Evolutionary conservation across 495 filamentous ascomycete species (phyloP).

Genomic region (Xanthoparmelia taractica): DNA sequence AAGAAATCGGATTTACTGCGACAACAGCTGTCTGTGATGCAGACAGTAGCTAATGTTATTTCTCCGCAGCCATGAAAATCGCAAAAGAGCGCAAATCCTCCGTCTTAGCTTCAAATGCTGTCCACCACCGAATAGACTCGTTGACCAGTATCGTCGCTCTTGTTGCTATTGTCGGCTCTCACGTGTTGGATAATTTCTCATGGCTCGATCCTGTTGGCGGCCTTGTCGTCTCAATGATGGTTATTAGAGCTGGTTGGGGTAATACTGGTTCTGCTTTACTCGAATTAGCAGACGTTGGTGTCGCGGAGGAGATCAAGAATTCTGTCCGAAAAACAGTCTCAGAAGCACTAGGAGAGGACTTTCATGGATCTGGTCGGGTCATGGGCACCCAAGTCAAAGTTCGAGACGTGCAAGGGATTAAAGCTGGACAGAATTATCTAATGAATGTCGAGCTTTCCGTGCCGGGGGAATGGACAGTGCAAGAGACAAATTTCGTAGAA

Average conservation of each 20-base stretch:
- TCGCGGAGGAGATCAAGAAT: conserved; percentile 72
- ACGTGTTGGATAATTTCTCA: conserved; percentile 68
- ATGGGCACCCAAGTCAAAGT: conserved; percentile 50
- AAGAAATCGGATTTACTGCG: neutral
- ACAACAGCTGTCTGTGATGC: neutral
- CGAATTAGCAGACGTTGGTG: conserved; percentile 81
- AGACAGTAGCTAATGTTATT: neutral
- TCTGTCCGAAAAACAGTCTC: conserved; percentile 57
- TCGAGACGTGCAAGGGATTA: conserved; percentile 74
- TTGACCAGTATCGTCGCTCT: conserved; percentile 90
- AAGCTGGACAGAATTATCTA: conserved; percentile 90
- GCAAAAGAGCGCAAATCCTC: conserved; percentile 90
- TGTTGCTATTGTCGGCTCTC: conserved; percentile 78
- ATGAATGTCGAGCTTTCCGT: conserved; percentile 80
- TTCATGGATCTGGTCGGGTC: conserved; percentile 21
- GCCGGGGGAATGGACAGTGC: conserved; percentile 62
- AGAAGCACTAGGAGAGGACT: conserved; percentile 45
- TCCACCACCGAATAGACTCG: conserved; percentile 94
- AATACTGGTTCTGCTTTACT: conserved; percentile 76
- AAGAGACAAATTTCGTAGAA: conserved; percentile 60
- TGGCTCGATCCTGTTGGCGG: conserved; percentile 97
- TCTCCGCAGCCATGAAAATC: conserved; percentile 78
- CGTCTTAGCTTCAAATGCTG: conserved; percentile 91
- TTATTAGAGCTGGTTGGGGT: conserved; percentile 79
- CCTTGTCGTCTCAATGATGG: conserved; percentile 82